Percentiles rank a stretch among this genome's conserved stretches.
phyloP scores from a whole-genome alignment of 2,329 filamentous ascomycete species.

The Colletotrichum destructivum region DNA sequence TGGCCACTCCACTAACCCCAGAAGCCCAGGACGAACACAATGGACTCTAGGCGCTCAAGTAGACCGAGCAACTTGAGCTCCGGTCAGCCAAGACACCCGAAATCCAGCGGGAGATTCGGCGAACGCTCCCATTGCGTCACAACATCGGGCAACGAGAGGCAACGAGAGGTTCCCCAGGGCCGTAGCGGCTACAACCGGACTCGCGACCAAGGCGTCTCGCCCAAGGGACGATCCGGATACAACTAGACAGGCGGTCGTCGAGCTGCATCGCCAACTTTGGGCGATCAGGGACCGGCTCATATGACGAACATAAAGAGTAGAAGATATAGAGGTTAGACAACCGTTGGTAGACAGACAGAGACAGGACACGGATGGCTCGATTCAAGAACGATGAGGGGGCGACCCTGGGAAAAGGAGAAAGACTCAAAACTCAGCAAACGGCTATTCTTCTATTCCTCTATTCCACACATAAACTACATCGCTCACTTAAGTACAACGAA shows the following conservation, averaged over 20 bases:
- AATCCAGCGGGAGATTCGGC: not conserved
- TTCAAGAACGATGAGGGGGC: not conserved
- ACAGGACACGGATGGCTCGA: not conserved
- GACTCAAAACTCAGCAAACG: too few species aligned
- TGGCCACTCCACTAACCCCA: not conserved
- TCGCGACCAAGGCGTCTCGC: conserved; percentile 15
- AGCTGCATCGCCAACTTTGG: too few species aligned
- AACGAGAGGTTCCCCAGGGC: conserved; percentile 17
- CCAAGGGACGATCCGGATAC: conserved; percentile 37
- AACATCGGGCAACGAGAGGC: not conserved
- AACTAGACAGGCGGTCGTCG: not conserved
- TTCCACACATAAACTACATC: not conserved
- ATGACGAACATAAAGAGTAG: not conserved
- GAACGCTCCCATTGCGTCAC: conserved; percentile 19
- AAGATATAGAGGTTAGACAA: not conserved
- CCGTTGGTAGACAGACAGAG: not conserved
- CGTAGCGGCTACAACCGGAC: conserved; percentile 36
- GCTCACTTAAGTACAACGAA: not conserved
- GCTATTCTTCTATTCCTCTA: not conserved
- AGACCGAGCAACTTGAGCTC: not conserved
- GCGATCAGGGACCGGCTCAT: not conserved
- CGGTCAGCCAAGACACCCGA: not conserved
- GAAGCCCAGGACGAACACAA: conserved; percentile 1
- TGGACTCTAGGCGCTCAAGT: conserved; percentile 17
- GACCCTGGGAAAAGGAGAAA: too few species aligned